Conservation (phyloP, 2,329 filamentous ascomycete genomes). For the Didymellaceae sp. region DNA sequence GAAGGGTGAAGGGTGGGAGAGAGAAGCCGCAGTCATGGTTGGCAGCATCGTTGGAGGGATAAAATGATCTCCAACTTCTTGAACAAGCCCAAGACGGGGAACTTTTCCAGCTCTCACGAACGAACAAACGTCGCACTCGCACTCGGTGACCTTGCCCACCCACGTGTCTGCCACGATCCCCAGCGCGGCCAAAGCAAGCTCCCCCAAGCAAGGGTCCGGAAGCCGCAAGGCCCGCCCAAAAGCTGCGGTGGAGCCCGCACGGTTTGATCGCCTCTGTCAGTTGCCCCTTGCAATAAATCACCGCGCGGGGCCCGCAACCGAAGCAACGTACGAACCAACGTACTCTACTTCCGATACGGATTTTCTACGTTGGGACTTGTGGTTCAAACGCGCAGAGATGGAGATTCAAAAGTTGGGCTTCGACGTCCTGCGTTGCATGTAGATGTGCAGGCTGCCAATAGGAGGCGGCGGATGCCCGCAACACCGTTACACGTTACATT, state of each 20-base stretch:
- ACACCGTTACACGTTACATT: constrained; percentile 4
- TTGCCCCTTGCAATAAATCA: constrained; percentile 11
- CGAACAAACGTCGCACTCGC: neutral
- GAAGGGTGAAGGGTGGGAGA: constrained; percentile 71
- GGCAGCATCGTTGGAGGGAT: constrained; percentile 72
- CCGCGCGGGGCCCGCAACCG: too few species aligned
- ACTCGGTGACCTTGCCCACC: neutral
- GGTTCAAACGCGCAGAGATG: constrained; percentile 7
- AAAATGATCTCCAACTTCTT: constrained; percentile 25
- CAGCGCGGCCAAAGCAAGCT: neutral
- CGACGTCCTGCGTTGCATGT: neutral
- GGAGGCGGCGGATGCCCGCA: neutral
- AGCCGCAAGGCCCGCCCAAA: neutral
- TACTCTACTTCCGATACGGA: too few species aligned
- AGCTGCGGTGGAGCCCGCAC: neutral
- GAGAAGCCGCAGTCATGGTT: constrained; percentile 95
- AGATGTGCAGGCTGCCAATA: neutral
- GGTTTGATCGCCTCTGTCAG: constrained; percentile 7
- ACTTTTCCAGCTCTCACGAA: too few species aligned
- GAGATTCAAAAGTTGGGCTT: neutral
- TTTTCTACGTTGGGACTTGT: too few species aligned
- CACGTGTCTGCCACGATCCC: neutral
- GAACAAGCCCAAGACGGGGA: too few species aligned
- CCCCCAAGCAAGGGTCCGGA: constrained; percentile 7
- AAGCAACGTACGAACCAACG: too few species aligned